A percentile compares a stretch with the other conserved stretches of the same genome.
Conservation (phyloP, 176 grass and related monocot species). For the Cocos nucifera region DNA sequence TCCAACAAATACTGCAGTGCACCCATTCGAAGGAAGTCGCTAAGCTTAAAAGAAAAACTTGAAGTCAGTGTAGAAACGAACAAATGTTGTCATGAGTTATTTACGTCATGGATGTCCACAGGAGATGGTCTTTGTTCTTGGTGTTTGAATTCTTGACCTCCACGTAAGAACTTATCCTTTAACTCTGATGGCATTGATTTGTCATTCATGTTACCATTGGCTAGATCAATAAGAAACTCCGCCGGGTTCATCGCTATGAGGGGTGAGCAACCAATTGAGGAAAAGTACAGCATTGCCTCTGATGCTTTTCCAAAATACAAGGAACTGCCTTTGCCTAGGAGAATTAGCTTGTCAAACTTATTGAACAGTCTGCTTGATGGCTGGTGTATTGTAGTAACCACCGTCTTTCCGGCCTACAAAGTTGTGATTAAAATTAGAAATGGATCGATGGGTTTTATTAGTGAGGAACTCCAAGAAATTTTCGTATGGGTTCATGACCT, state of each 20-base stretch:
- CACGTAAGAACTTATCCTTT: constrained; percentile 36
- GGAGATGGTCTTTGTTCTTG: constrained; percentile 64
- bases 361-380: constrained; percentile 93
- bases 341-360: constrained; percentile 79
- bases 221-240: constrained; percentile 92
- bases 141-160: constrained; percentile 48
- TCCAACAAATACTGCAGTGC: constrained; percentile 60
- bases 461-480: no score
- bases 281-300: constrained; percentile 68
- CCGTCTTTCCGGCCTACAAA: constrained; percentile 67
- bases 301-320: constrained; percentile 89
- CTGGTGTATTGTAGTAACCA: constrained; percentile 92
- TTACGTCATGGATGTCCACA: constrained; percentile 89
- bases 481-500: no score
- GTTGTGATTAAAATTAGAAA: no score
- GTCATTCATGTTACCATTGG: constrained; percentile 85
- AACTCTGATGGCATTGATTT: constrained; percentile 80
- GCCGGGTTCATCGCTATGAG: constrained; percentile 96
- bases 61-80: no score
- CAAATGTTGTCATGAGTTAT: neutral
- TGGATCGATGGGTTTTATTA: no score
- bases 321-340: constrained; percentile 72
- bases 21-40: no score
- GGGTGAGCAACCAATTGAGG: constrained; percentile 50
- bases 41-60: no score